These are phyloP conservation scores for Sindora glabra DNA, from an alignment of 306 rosid genomes.

Conservation along the genomic window DNA sequence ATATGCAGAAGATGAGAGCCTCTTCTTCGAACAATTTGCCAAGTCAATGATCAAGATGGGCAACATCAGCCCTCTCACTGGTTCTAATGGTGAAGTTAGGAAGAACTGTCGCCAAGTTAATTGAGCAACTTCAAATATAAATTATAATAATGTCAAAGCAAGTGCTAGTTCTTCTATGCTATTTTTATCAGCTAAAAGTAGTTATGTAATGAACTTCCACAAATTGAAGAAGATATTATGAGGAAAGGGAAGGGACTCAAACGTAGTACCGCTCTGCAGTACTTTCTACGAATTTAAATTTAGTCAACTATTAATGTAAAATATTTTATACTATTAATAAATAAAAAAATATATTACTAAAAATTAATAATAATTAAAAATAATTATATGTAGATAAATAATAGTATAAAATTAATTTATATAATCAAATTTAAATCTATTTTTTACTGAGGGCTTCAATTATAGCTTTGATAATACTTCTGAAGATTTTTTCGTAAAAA, in stretches of 20 bases:
- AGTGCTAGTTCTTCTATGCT: background rate
- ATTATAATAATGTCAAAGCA: background rate
- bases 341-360: too few relatives aligned
- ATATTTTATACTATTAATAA: too few relatives aligned
- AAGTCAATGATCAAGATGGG: constrained; percentile 78
- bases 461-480: too few relatives aligned
- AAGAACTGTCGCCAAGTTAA: constrained; percentile 58
- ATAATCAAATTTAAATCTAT: too few relatives aligned
- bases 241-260: background rate
- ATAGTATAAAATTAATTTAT: too few relatives aligned
- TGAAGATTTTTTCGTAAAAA: too few relatives aligned
- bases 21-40: constrained; percentile 70
- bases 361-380: too few relatives aligned
- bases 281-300: background rate
- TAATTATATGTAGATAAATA: too few relatives aligned
- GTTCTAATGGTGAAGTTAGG: constrained; percentile 61
- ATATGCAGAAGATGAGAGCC: constrained; percentile 48
- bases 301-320: too few relatives aligned
- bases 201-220: background rate
- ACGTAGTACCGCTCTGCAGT: background rate
- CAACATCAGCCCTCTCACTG: constrained; percentile 57
- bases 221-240: background rate
- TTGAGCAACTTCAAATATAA: background rate
- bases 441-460: too few relatives aligned
- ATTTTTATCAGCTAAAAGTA: background rate